Percentiles rank a stretch among this genome's conserved stretches.
These are phyloP conservation scores for Candida ovalis DNA, from an alignment of 805 yeast species.

Conservation along the genomic window DNA sequence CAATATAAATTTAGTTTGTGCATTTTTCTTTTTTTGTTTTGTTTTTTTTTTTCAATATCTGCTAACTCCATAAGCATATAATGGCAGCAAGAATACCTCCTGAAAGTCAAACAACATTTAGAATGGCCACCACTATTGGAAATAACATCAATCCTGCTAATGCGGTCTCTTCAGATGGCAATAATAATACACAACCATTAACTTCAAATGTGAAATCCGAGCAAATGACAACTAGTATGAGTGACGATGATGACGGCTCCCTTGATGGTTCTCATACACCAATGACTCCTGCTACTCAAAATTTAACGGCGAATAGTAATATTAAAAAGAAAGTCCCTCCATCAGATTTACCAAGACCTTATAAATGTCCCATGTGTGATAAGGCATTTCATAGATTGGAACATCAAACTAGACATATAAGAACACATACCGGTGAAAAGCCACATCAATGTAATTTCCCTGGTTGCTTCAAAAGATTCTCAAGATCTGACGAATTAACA, in stretches of 20 bases:
- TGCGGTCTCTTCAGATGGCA: not conserved
- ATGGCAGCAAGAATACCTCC: slow-evolving; percentile 27
- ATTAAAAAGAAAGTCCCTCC: slow-evolving; percentile 23
- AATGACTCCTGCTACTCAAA: slow-evolving; percentile 21
- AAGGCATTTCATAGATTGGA: slow-evolving; percentile 86
- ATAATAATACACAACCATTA: not conserved
- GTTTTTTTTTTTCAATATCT: not conserved
- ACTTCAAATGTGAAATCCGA: not conserved
- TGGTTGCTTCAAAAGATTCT: slow-evolving; percentile 77
- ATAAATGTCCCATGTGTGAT: slow-evolving; percentile 78
- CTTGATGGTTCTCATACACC: slow-evolving; percentile 3
- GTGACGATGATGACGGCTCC: slow-evolving; percentile 1
- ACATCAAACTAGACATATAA: slow-evolving; percentile 86
- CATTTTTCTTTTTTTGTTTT: not conserved
- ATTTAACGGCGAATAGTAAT: slow-evolving; percentile 17
- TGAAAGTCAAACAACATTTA: slow-evolving; percentile 26
- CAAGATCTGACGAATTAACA: slow-evolving; percentile 81
- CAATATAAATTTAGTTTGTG: too few species aligned
- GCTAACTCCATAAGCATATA: not conserved
- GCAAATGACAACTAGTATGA: not conserved
- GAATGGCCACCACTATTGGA: slow-evolving; percentile 24
- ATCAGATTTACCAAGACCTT: slow-evolving; percentile 52
- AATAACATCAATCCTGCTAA: not conserved
- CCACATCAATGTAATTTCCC: slow-evolving; percentile 84
- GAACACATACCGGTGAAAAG: slow-evolving; percentile 92